Conservation (phyloP, 306 rosid genomes). For the Vicia sativa region DNA sequence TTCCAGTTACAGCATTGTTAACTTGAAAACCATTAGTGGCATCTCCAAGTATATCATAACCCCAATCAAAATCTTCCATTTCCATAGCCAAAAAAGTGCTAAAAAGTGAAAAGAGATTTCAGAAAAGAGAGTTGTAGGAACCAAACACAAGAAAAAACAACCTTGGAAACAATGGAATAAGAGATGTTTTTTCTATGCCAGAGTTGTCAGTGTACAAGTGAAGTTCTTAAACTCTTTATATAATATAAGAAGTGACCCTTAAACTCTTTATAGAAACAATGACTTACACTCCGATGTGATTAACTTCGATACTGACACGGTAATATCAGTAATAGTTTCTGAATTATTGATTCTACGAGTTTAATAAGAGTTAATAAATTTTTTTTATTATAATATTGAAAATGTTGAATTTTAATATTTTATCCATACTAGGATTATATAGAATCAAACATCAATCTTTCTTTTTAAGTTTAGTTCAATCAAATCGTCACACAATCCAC, state of each 20-base stretch:
- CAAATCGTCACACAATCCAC: constrained; percentile 22
- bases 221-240: not conserved
- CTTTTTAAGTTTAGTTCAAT: not conserved
- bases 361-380: too few relatives aligned
- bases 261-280: too few relatives aligned
- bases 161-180: constrained; percentile 35
- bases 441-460: constrained; percentile 12
- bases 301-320: too few relatives aligned
- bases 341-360: too few relatives aligned
- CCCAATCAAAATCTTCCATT: constrained; percentile 55
- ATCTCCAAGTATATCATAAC: constrained; percentile 36
- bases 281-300: too few relatives aligned
- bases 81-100: constrained; percentile 38
- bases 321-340: too few relatives aligned
- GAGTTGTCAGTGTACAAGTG: constrained; percentile 36
- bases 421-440: constrained; percentile 20
- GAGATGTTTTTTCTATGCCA: constrained; percentile 29
- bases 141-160: constrained; percentile 31
- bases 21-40: constrained; percentile 44
- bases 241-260: not conserved
- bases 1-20: constrained; percentile 34
- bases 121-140: constrained; percentile 16
- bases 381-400: not conserved
- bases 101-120: not conserved
- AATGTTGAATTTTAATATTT: constrained; percentile 11